phyloP scores from a whole-genome alignment of 2,329 filamentous ascomycete genomes.

The Exophiala alcalophila region DNA sequence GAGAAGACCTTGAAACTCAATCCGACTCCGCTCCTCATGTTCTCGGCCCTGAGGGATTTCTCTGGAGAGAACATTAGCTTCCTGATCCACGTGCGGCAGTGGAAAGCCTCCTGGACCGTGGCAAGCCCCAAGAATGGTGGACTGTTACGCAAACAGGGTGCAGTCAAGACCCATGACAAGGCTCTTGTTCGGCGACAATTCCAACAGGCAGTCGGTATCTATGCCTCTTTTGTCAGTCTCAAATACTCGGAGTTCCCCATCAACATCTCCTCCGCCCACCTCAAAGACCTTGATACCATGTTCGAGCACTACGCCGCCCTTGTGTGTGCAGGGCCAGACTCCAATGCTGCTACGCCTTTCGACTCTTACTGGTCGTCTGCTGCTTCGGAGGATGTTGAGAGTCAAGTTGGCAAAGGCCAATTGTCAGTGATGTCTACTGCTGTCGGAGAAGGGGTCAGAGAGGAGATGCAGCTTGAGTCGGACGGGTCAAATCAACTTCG shows the following conservation, averaged over 20 bases:
- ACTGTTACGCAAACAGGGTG: constrained; percentile 27
- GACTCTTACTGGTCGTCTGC: constrained; percentile 31
- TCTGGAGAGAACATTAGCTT: constrained; percentile 71
- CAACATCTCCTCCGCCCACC: constrained; percentile 60
- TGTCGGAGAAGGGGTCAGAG: constrained; percentile 13
- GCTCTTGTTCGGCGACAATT: constrained; percentile 52
- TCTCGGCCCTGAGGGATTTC: constrained; percentile 64
- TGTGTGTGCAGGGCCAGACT: constrained; percentile 42
- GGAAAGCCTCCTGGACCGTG: constrained; percentile 46
- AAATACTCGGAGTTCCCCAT: constrained; percentile 64
- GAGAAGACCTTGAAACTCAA: constrained; percentile 60
- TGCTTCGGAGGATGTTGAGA: constrained; percentile 31
- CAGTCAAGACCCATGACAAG: constrained; percentile 25
- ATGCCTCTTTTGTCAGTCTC: constrained; percentile 59
- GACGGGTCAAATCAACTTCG: constrained; percentile 16
- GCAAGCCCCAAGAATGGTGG: constrained; percentile 12
- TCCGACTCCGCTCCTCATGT: constrained; percentile 59
- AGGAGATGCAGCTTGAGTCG: constrained; percentile 7
- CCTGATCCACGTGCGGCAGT: constrained; percentile 56
- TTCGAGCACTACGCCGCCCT: constrained; percentile 54
- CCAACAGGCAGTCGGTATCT: constrained; percentile 60
- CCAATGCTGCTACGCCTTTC: constrained; percentile 42
- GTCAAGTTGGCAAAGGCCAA: constrained; percentile 21
- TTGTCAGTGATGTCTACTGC: constrained; percentile 24
- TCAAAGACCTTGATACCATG: constrained; percentile 53